Evolutionary conservation across 2,329 filamentous ascomycete genomes (phyloP), one percentile per base, ranked within the genome.

Genomic region (Fusarium kyushuense): DNA sequence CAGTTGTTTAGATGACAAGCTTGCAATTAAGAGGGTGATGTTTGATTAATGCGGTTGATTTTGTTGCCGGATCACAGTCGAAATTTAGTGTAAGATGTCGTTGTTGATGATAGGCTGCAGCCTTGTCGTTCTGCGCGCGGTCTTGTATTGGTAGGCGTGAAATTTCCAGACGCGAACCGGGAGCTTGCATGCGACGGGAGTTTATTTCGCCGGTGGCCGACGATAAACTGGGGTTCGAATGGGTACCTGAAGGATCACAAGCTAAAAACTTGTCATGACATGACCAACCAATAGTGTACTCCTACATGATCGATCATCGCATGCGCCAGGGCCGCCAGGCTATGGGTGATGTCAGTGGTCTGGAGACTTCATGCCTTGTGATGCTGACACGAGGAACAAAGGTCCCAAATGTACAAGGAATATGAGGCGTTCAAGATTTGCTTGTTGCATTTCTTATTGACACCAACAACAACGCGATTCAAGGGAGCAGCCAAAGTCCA

Each of bases 201-300:
- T 71, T 76, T 63, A 62, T 76, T 76, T 75, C 47, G 65, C 74
- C 74, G 74, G 70, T 30, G 27, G n/a, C 65, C 52, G 58, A 45
- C 16, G 23, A 27, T 56, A 32, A 23, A 47, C 40, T n/a, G 21
- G 49, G 36, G 42, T 23, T 11, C n/a, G 12, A 41, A 41, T 47
- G 35, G 52, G 36, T 55, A 56, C 45, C 32, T 40, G 32, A 41
- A 54, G 23, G 48, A 64, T 49, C 54, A 43, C 47, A 63, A 58
- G 41, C 62, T 53, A 65, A 63, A 47, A 42, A 51, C 5, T 63
- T 45, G 41, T 27, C 56, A n/a, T 21, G 6, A 21, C 45, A 59
- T 42, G 47, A 51, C 55, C 54, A 56, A 58, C 64, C 51, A 45
- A 63, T 64, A 42, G 42, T 46, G 64, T 49, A 36, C 33, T 36